Evolutionary conservation across 768 basidiomycete genomes (phyloP).

Genomic region (Russula vinacea): DNA sequence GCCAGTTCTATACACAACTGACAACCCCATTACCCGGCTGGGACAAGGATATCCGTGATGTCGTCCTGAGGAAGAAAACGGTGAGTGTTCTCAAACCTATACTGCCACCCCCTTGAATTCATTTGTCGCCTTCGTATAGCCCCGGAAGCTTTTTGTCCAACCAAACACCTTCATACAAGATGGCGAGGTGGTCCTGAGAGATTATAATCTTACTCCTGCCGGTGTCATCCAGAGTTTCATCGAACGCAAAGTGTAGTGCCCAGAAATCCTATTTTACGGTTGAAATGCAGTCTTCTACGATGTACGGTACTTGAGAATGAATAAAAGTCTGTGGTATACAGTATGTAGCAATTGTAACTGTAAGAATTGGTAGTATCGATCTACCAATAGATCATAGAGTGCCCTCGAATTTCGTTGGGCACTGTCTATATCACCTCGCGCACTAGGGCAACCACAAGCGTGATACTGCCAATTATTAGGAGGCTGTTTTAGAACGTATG

Average conservation of each 20-base stretch:
- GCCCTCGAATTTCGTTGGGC: neutral
- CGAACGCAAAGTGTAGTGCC: conserved; percentile 46
- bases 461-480: conserved; percentile 49
- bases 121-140: conserved; percentile 40
- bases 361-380: conserved; percentile 1
- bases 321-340: conserved; percentile 17
- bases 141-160: conserved; percentile 82
- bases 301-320: conserved; percentile 17
- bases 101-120: neutral
- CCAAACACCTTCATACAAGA: conserved; percentile 70
- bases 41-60: conserved; percentile 70
- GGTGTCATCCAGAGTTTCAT: conserved; percentile 82
- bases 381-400: conserved; percentile 12
- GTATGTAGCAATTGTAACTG: conserved; percentile 7
- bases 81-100: conserved; percentile 41
- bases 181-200: conserved; percentile 69
- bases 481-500: conserved; percentile 10
- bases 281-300: conserved; percentile 14
- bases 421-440: conserved; percentile 51
- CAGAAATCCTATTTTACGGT: neutral
- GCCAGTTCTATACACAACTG: conserved; percentile 71
- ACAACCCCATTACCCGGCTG: conserved; percentile 70
- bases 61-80: conserved; percentile 77
- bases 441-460: conserved; percentile 65
- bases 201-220: conserved; percentile 68